A percentile compares a stretch with the other conserved stretches of the same genome.
Conservation (phyloP, 2,329 filamentous ascomycete species). For the Fusarium circinatum region DNA sequence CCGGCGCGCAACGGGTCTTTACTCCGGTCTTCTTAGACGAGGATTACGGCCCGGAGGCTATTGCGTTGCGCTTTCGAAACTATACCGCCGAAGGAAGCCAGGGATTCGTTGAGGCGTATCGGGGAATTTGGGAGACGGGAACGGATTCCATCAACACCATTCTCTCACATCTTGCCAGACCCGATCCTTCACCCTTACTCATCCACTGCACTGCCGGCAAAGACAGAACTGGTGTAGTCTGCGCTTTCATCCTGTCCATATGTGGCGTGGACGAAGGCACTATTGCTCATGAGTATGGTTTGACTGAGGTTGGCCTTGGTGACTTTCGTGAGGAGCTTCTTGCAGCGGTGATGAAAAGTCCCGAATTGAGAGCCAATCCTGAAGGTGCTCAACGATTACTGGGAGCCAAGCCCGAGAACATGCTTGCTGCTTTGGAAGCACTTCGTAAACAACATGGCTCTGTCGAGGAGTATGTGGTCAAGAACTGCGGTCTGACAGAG, state of each 20-base stretch:
- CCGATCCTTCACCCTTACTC: constrained; percentile 61
- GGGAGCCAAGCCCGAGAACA: constrained; percentile 58
- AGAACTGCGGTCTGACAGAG: constrained; percentile 66
- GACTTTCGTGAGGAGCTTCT: constrained; percentile 63
- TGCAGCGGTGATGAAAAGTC: constrained; percentile 59
- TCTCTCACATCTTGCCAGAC: constrained; percentile 64
- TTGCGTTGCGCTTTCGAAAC: constrained; percentile 68
- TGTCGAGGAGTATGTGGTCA: constrained; percentile 69
- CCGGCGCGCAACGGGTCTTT: constrained; percentile 63
- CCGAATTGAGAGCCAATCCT: constrained; percentile 58
- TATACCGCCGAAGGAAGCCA: constrained; percentile 66
- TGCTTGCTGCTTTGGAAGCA: constrained; percentile 62
- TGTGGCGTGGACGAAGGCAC: constrained; percentile 68
- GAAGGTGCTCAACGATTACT: constrained; percentile 58
- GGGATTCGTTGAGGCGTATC: constrained; percentile 73
- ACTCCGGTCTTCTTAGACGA: constrained; percentile 71
- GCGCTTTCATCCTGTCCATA: constrained; percentile 72
- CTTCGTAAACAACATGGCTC: constrained; percentile 70
- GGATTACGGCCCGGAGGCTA: constrained; percentile 70
- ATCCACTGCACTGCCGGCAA: constrained; percentile 83
- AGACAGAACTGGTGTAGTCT: constrained; percentile 78
- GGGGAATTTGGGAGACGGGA: constrained; percentile 66
- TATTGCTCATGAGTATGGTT: constrained; percentile 74
- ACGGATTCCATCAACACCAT: constrained; percentile 61
- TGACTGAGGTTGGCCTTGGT: constrained; percentile 71